Evolutionary conservation across 768 basidiomycete species (phyloP).

Genomic region (Chalciporus sphaerocephalus): DNA sequence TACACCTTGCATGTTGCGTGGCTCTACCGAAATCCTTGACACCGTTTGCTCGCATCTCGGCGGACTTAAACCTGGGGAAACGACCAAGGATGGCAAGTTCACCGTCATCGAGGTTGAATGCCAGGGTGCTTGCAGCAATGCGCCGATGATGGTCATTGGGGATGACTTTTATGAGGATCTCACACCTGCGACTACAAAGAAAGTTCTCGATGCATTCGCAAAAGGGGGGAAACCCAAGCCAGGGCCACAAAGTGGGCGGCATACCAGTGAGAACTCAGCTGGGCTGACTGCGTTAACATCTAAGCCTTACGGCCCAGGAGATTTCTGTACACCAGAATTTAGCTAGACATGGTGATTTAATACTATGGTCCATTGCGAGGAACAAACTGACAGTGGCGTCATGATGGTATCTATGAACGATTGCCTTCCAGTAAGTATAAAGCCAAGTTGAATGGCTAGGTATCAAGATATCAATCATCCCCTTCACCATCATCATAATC

Average conservation of each 20-base stretch:
- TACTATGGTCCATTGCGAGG: background rate
- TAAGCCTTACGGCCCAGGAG: conserved; percentile 93
- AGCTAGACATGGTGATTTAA: conserved; percentile 40
- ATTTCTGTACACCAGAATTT: conserved; percentile 84
- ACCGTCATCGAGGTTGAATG: conserved; percentile 98
- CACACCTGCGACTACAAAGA: conserved; percentile 70
- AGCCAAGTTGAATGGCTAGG: background rate
- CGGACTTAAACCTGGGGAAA: conserved; percentile 80
- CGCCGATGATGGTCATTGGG: conserved; percentile 91
- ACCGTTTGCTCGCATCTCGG: conserved; percentile 81
- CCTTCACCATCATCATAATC: conserved; percentile 82
- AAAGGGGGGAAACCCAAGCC: conserved; percentile 84
- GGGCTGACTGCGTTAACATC: conserved; percentile 76
- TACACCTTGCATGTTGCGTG: conserved; percentile 94
- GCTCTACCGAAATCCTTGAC: conserved; percentile 85
- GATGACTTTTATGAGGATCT: conserved; percentile 98
- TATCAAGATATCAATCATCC: conserved; percentile 54
- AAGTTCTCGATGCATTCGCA: conserved; percentile 72
- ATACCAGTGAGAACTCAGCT: conserved; percentile 90
- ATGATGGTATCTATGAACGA: background rate
- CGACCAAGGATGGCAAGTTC: conserved; percentile 95
- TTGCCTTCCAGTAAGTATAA: background rate
- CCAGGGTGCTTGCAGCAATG: conserved; percentile 97
- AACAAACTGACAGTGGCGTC: background rate
- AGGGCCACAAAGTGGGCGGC: conserved; percentile 87